Percentiles rank a stretch among this genome's conserved stretches.
Evolutionary conservation across 164 flowering plant genomes (phyloP).

Genomic region (Macadamia integrifolia): DNA sequence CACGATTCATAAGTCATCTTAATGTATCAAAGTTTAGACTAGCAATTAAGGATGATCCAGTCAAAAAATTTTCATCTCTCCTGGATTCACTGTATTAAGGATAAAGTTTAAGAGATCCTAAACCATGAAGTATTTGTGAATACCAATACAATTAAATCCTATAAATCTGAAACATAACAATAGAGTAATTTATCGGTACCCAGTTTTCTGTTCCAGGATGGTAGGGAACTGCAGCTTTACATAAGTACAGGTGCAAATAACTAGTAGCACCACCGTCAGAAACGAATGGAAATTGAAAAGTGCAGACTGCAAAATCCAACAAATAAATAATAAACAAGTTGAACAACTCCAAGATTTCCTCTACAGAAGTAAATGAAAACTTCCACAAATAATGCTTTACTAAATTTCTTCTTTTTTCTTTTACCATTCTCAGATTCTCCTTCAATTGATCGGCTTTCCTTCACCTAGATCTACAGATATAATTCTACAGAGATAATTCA

Average conservation of each 20-base stretch:
- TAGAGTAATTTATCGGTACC: slow-evolving; percentile 31
- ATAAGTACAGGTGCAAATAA: slow-evolving; percentile 75
- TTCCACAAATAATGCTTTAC: background rate
- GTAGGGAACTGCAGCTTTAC: slow-evolving; percentile 82
- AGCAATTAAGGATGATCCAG: no score
- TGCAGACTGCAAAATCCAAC: slow-evolving; percentile 52
- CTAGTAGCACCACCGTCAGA: slow-evolving; percentile 65
- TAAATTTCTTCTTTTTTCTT: background rate
- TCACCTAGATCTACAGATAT: background rate
- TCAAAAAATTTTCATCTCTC: no score
- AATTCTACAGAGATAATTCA: background rate
- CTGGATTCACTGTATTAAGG: no score
- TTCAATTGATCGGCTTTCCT: background rate
- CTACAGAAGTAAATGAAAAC: background rate
- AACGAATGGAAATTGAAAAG: slow-evolving; percentile 91
- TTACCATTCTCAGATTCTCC: slow-evolving; percentile 7
- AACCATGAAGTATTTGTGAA: no score
- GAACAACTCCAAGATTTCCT: background rate
- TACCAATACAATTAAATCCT: background rate
- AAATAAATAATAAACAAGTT: background rate
- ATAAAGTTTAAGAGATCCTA: no score
- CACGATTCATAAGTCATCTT: no score
- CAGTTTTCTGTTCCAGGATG: slow-evolving; percentile 72
- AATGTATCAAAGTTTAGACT: no score
- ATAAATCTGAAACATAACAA: background rate